Conservation (phyloP, 2,329 filamentous ascomycete genomes). For the Sphaerulina musiva region DNA sequence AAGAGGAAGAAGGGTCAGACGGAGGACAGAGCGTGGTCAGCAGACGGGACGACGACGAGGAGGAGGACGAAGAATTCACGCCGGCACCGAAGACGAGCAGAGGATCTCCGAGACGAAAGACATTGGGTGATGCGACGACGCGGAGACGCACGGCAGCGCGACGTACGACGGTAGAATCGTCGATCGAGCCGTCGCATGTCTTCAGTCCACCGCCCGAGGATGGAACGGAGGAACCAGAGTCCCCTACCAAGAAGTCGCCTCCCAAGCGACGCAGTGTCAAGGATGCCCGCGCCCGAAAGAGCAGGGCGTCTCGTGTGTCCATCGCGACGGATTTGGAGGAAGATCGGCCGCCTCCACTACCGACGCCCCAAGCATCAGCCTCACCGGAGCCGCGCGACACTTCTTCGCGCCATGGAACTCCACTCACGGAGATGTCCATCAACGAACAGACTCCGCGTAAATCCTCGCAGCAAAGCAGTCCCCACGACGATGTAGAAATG, state of each 20-base stretch:
- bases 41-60: slow-evolving; percentile 49
- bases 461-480: slow-evolving; percentile 15
- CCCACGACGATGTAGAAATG: slow-evolving; percentile 18
- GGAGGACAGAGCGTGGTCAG: slow-evolving; percentile 54
- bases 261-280: slow-evolving; percentile 57
- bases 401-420: slow-evolving; percentile 44
- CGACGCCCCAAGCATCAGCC: slow-evolving; percentile 46
- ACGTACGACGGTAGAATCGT: slow-evolving; percentile 45
- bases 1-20: slow-evolving; percentile 47
- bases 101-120: slow-evolving; percentile 52
- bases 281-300: slow-evolving; percentile 46
- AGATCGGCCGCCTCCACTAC: slow-evolving; percentile 32
- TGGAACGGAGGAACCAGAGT: slow-evolving; percentile 42
- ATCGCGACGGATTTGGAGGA: slow-evolving; percentile 34
- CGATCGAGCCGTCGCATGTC: slow-evolving; percentile 54
- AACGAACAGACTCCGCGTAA: slow-evolving; percentile 53
- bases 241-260: slow-evolving; percentile 53
- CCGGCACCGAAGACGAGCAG: slow-evolving; percentile 60
- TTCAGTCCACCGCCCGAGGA: slow-evolving; percentile 52
- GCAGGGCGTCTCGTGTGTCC: slow-evolving; percentile 35
- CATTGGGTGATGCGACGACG: slow-evolving; percentile 43
- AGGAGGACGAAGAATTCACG: slow-evolving; percentile 73
- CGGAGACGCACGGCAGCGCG: slow-evolving; percentile 37
- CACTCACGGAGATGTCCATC: slow-evolving; percentile 60
- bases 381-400: slow-evolving; percentile 29